Percentiles rank a stretch among this genome's conserved stretches.
Evolutionary conservation across 2,329 filamentous ascomycete genomes (phyloP).

Genomic region (Aureobasidium uvarum): DNA sequence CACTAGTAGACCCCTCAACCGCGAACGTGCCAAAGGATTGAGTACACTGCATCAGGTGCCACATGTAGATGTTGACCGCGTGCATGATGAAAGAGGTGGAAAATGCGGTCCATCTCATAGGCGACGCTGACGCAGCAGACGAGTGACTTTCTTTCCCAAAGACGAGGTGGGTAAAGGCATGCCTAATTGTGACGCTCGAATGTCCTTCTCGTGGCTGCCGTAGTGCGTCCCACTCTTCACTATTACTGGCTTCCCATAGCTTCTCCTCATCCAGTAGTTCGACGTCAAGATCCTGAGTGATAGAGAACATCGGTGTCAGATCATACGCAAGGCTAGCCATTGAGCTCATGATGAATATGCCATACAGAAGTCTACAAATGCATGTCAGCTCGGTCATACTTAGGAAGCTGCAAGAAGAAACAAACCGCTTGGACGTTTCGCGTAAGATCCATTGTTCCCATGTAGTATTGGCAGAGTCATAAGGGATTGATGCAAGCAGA

Average conservation of each 20-base stretch:
- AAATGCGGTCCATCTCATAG: constrained; percentile 33
- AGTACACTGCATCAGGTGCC: constrained; percentile 38
- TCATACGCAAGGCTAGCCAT: constrained; percentile 39
- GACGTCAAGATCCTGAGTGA: constrained; percentile 39
- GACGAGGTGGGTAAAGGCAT: neutral
- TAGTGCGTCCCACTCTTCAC: constrained; percentile 3
- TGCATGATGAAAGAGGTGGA: constrained; percentile 40
- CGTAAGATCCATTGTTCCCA: neutral
- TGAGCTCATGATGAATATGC: constrained; percentile 38
- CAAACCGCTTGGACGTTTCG: neutral
- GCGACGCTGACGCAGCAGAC: constrained; percentile 19
- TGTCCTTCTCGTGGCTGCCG: neutral
- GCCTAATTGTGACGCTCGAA: neutral
- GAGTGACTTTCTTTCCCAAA: neutral
- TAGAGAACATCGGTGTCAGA: constrained; percentile 37
- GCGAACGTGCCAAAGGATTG: constrained; percentile 36
- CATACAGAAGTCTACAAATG: constrained; percentile 30
- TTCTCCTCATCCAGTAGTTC: constrained; percentile 39
- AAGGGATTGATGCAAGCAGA: neutral
- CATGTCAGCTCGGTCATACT: neutral
- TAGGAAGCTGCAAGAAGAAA: neutral
- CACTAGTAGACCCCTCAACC: neutral
- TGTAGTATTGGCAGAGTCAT: neutral
- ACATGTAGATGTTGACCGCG: constrained; percentile 41
- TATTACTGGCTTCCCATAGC: constrained; percentile 37